These are phyloP conservation scores for Sophora flavescens DNA, from an alignment of 306 rosid species.

Conservation along the genomic window DNA sequence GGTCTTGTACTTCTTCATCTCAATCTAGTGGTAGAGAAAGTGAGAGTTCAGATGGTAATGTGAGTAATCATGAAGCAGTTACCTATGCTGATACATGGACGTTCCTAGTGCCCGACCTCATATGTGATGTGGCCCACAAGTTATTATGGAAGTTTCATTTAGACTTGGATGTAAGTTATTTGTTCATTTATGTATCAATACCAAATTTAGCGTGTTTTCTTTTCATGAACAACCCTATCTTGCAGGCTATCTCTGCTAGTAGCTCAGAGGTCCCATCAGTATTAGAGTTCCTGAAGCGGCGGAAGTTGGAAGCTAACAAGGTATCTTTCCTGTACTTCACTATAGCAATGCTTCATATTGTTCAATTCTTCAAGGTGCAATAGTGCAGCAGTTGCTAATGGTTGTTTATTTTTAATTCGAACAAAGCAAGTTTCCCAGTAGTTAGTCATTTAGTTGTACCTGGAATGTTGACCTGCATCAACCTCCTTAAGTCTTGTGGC, in stretches of 20 bases:
- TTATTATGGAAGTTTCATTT: conserved; percentile 86
- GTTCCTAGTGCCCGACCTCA: conserved; percentile 87
- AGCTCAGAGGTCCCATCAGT: conserved; percentile 95
- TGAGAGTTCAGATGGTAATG: conserved; percentile 59
- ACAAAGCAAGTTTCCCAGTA: conserved; percentile 7
- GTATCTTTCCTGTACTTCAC: conserved; percentile 48
- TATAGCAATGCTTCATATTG: conserved; percentile 30
- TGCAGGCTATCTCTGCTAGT: conserved; percentile 93
- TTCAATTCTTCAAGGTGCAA: conserved; percentile 39
- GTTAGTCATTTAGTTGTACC: conserved; percentile 18
- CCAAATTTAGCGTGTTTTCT: conserved; percentile 28
- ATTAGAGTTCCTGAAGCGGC: conserved; percentile 95
- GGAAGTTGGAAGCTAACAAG: conserved; percentile 84
- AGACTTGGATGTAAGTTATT: conserved; percentile 80
- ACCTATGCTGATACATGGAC: conserved; percentile 80
- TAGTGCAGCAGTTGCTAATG: conserved; percentile 30
- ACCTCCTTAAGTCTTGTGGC: conserved; percentile 5
- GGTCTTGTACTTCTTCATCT: conserved; percentile 61
- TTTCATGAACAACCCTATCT: conserved; percentile 39
- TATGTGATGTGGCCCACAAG: conserved; percentile 76
- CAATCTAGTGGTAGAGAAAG: conserved; percentile 68
- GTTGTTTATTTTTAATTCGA: conserved; percentile 40
- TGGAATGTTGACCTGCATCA: conserved; percentile 31
- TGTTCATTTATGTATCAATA: conserved; percentile 33
- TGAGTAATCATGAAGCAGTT: conserved; percentile 64